Base-by-base conservation (phyloP, 2,329 filamentous ascomycete species). In the Trichophaea hybrida region DNA sequence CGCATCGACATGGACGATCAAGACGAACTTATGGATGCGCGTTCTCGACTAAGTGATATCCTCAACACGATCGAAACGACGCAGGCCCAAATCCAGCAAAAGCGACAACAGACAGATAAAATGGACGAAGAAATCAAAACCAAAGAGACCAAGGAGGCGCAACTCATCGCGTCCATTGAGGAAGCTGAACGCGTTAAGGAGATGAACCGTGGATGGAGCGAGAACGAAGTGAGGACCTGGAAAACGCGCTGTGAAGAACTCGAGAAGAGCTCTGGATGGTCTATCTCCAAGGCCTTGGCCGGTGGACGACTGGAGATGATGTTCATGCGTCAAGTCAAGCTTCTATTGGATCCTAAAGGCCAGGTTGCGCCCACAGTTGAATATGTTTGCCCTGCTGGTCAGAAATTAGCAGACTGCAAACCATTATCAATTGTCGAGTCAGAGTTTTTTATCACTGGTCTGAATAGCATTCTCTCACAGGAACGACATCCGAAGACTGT, bases 161-260 rank as follows among this genome's bases (percentile, higher is more conserved):
- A 82, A 66, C 88, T 80, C 65, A 69, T 84, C 34, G 78, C 80
- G 33, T 86, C 93, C 52, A 96, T 94, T 60, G 79, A 81, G 60
- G 84, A 88, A 68, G 87, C 90, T 0, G 89, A 96, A 71, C 83
- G 82, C 64, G 77, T 94, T 32, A 81, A 86, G 63, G 89, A 96
- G 70, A 86, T 94, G 68, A 94, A 86, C 70, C 82, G 90, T 57
- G 90, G 91, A 43, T 96, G 90, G 84, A 91, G 84, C 59, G 81
- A 84, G 56, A 83, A 79, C 33, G 93, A 97, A 72, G 87, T 97
- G 64, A 79, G 79, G 64, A 75, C 76, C 7, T 65, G 64, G 61
- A 60, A 50, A 33, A 40, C 34, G 12, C 61, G 61, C 43, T 60
- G 59, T 7, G 17, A 24, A 10, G 54, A 12, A 8, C 53, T 63